These are phyloP conservation scores for Pelargonium nanum DNA, from an alignment of 345 rosid species.

Conservation along the genomic window DNA sequence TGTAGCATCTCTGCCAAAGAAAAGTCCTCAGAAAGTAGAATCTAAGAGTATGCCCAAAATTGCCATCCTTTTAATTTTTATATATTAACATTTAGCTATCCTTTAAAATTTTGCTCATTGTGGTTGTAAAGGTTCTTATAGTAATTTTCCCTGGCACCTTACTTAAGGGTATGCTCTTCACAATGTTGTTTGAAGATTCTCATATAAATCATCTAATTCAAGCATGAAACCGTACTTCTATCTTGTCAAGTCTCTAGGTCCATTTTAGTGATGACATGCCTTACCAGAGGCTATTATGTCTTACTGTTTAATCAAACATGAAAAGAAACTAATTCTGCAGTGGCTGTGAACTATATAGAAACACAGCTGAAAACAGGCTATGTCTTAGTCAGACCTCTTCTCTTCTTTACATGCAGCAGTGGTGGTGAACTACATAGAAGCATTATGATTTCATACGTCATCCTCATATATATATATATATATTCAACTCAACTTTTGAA, in stretches of 20 bases:
- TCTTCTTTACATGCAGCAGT: neutral
- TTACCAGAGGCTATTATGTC: too few species aligned
- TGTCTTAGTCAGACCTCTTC: neutral
- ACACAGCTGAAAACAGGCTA: neutral
- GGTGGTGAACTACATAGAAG: too few species aligned
- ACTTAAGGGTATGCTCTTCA: neutral
- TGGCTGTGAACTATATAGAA: too few species aligned
- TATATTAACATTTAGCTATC: slow-evolving; percentile 1
- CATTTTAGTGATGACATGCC: too few species aligned
- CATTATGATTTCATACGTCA: too few species aligned
- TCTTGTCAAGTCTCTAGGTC: neutral
- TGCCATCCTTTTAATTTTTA: neutral
- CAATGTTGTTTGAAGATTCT: neutral
- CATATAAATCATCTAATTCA: neutral
- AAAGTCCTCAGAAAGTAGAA: slow-evolving; percentile 50
- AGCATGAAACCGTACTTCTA: neutral
- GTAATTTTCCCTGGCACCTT: neutral
- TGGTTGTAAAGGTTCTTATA: neutral
- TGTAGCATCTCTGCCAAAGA: slow-evolving; percentile 31
- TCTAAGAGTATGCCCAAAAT: slow-evolving; percentile 36
- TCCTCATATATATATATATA: too few species aligned
- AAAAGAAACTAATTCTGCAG: too few species aligned
- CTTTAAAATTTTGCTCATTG: neutral
- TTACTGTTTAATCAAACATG: too few species aligned
- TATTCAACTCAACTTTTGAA: too few species aligned